A percentile compares a stretch with the other conserved stretches of the same genome.
Evolutionary conservation across 768 basidiomycete genomes (phyloP).

Genomic region (Boletus insuetus): DNA sequence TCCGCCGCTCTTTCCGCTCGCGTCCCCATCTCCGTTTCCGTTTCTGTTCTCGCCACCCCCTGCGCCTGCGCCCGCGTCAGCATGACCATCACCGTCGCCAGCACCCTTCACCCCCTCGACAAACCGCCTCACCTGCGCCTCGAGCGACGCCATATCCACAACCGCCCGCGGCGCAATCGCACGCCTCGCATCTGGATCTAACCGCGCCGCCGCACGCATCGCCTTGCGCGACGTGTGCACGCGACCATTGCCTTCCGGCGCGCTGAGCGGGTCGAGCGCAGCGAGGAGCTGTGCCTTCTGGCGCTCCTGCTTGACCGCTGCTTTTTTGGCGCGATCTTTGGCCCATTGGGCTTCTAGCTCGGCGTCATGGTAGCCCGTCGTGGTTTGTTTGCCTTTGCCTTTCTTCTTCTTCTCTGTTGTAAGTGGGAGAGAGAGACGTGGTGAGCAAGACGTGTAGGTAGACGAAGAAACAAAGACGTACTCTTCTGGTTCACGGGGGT

Average conservation of each 20-base stretch:
- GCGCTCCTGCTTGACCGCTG: constrained; percentile 65
- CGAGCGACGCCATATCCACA: constrained; percentile 65
- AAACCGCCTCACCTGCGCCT: constrained; percentile 70
- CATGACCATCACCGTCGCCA: no score
- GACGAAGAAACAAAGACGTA: constrained; percentile 33
- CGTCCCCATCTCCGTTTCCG: not conserved
- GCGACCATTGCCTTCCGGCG: constrained; percentile 9
- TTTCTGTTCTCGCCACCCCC: no score
- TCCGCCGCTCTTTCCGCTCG: no score
- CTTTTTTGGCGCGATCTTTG: constrained; percentile 81
- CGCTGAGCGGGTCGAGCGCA: constrained; percentile 60
- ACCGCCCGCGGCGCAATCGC: constrained; percentile 46
- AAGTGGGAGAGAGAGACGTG: no score
- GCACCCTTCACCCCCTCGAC: constrained; percentile 37
- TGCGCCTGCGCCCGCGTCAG: no score
- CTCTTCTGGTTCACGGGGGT: constrained; percentile 39
- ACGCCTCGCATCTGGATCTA: constrained; percentile 38
- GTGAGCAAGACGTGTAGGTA: not conserved
- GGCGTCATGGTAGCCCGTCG: constrained; percentile 40
- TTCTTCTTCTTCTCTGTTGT: constrained; percentile 36
- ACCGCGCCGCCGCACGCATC: constrained; percentile 53
- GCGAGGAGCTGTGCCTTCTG: constrained; percentile 51
- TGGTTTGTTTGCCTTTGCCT: constrained; percentile 10
- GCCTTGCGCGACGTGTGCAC: constrained; percentile 49
- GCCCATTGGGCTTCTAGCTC: constrained; percentile 72